A percentile compares a stretch with the other conserved stretches of the same genome.
These are phyloP conservation scores for Lentinus tigrinus DNA, from an alignment of 768 basidiomycete species.

Conservation along the genomic window DNA sequence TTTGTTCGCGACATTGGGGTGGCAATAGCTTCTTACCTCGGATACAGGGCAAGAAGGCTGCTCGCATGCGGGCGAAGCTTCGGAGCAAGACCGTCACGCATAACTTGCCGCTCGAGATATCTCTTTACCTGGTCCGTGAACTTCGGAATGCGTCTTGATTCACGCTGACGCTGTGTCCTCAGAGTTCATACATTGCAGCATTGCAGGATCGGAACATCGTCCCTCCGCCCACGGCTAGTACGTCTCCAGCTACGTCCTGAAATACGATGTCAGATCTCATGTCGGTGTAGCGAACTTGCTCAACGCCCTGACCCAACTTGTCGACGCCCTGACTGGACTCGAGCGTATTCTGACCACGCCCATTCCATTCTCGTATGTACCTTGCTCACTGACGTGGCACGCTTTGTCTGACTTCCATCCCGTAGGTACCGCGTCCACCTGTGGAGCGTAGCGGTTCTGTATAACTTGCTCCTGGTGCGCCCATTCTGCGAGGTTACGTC, in stretches of 20 bases:
- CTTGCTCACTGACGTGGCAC: background rate
- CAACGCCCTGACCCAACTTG: conserved; percentile 49
- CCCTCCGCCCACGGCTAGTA: conserved; percentile 64
- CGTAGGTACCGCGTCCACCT: conserved; percentile 65
- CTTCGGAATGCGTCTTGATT: background rate
- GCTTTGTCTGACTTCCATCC: background rate
- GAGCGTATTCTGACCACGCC: conserved; percentile 76
- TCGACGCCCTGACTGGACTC: conserved; percentile 65
- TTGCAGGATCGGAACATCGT: conserved; percentile 54
- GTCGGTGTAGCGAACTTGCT: conserved; percentile 45
- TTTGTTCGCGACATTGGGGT: background rate
- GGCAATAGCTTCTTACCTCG: background rate
- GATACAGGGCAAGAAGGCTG: conserved; percentile 55
- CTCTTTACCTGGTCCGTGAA: conserved; percentile 57
- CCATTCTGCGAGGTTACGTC: background rate
- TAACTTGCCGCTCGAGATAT: conserved; percentile 69
- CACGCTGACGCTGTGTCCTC: conserved; percentile 10
- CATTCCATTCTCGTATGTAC: conserved; percentile 67
- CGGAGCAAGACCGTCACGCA: conserved; percentile 42
- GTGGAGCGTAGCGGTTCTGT: conserved; percentile 63
- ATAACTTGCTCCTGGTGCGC: conserved; percentile 58
- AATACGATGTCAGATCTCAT: background rate
- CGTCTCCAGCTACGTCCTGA: conserved; percentile 22
- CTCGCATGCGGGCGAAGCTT: conserved; percentile 51
- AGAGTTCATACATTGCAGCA: conserved; percentile 68